Evolutionary conservation across 768 basidiomycete genomes (phyloP), one percentile per base, ranked within the genome.

Genomic region (Phallus indusiatus): DNA sequence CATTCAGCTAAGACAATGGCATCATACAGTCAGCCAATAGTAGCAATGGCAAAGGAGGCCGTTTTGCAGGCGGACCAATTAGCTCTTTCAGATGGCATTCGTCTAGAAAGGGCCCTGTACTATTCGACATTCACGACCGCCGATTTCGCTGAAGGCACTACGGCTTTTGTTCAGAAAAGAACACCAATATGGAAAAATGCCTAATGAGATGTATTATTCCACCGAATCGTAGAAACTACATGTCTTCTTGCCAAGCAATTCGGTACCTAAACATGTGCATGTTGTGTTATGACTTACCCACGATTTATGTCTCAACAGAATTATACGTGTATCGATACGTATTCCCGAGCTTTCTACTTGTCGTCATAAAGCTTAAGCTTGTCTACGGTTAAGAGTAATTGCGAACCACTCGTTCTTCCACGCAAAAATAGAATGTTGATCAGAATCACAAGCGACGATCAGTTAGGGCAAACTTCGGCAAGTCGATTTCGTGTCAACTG

Each of bases 161-260:
- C 67, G 11, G 79, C 79, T 1, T 81, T 81, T 63, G 69, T 76
- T 8, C 73, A 75, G 64, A 81, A 81, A 71, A 69, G 80, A 49
- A 69, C 64, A 53, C 67, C 80, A 5, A 64, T 70, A 35, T 81
- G 78, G 73, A 66, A 65, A 11, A 70, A 79, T 55, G 36, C 36
- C 21, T 55, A 35, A 55, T 36, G 18, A 34, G 34, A 42, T 42
- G 20, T 20, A 42, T 42, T 36, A 9, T 35, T 9, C 52, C 28
- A 53, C 52, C 28, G 28, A 28, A 3, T 28, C 28, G 28, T 28
- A 28, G 28, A 28, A 28, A 3, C 28, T 28, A 28, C 28, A 28
- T 28, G 28, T 28, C 28, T 28, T 28, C 28, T 28, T 28, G 28
- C 28, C 28, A 28, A 28, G 28, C 28, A 28, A 28, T 28, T 28